Conservation (phyloP, 768 basidiomycete species). For the Paxillus rubicundulus region DNA sequence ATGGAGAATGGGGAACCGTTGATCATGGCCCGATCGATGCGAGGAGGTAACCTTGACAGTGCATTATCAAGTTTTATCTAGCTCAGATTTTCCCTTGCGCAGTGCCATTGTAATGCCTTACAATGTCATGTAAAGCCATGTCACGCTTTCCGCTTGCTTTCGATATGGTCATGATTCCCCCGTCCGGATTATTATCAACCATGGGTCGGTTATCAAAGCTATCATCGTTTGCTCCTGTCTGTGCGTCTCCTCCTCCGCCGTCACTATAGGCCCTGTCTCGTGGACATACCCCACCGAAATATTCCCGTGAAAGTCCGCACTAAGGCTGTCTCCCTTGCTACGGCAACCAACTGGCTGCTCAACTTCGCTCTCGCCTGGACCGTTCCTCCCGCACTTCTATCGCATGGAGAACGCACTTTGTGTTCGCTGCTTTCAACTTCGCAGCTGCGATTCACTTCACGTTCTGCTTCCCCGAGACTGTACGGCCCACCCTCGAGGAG, state of each 20-base stretch:
- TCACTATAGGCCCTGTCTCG: slow-evolving; percentile 76
- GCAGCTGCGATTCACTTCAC: slow-evolving; percentile 67
- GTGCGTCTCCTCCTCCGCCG: slow-evolving; percentile 71
- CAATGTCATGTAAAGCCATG: too few relatives aligned
- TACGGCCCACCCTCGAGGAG: slow-evolving; percentile 71
- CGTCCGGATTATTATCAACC: slow-evolving; percentile 62
- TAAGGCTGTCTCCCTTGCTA: slow-evolving; percentile 50
- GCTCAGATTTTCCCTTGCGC: too few relatives aligned
- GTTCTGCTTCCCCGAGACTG: slow-evolving; percentile 82
- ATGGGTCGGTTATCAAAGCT: slow-evolving; percentile 58
- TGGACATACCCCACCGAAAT: slow-evolving; percentile 74
- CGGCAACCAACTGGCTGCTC: slow-evolving; percentile 58
- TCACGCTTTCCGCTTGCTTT: too few relatives aligned
- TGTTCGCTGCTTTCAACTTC: slow-evolving; percentile 77
- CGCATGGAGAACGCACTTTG: slow-evolving; percentile 75
- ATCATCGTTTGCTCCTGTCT: slow-evolving; percentile 78
- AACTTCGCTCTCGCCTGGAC: slow-evolving; percentile 75
- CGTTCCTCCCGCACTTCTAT: slow-evolving; percentile 67
- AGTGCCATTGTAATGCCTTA: too few relatives aligned
- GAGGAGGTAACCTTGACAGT: too few relatives aligned
- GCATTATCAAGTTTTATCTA: too few relatives aligned
- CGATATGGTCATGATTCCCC: slow-evolving; percentile 29
- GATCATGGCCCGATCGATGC: too few relatives aligned
- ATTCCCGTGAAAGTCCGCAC: slow-evolving; percentile 65
- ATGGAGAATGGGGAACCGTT: slow-evolving; percentile 58